These are phyloP conservation scores for Blastobotrys raffinosifermentans DNA, from an alignment of 1,139 yeast genomes.

Conservation along the genomic window DNA sequence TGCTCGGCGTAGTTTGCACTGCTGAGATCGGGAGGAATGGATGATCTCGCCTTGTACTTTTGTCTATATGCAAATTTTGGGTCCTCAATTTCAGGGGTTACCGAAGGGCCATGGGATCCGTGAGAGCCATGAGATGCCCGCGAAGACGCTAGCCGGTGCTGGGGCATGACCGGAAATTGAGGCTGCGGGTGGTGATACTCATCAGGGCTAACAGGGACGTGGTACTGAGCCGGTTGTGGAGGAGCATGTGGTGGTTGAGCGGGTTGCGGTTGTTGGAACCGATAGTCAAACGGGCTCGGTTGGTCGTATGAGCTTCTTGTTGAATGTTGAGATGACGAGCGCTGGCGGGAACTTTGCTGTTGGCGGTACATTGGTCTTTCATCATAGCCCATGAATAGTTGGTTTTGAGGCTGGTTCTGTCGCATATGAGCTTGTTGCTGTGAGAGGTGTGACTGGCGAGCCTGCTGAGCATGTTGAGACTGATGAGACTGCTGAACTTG, in stretches of 20 bases:
- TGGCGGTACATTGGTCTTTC: no score
- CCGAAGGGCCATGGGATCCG: slow-evolving; percentile 17
- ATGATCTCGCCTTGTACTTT: slow-evolving; percentile 35
- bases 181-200: slow-evolving; percentile 13
- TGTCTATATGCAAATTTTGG: slow-evolving; percentile 19
- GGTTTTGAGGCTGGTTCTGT: no score
- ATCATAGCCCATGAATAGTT: no score
- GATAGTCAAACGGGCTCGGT: slow-evolving; percentile 9
- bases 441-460: no score
- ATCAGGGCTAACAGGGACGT: slow-evolving; percentile 9
- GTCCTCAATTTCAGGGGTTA: slow-evolving; percentile 16
- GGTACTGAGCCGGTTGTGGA: slow-evolving; percentile 11
- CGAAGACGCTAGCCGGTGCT: slow-evolving; percentile 1
- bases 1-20: slow-evolving; percentile 36
- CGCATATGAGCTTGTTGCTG: no score
- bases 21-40: slow-evolving; percentile 36
- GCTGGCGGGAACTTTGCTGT: no score
- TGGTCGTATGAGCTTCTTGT: no score
- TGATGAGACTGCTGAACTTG: no score
- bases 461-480: no score
- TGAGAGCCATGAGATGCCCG: slow-evolving; percentile 1
- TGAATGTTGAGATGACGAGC: no score
- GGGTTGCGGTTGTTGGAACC: slow-evolving; percentile 16
- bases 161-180: slow-evolving; percentile 6
- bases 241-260: slow-evolving; percentile 14